phyloP scores from a whole-genome alignment of 1,284 basidiomycete genomes.

The Amylostereum areolatum region DNA sequence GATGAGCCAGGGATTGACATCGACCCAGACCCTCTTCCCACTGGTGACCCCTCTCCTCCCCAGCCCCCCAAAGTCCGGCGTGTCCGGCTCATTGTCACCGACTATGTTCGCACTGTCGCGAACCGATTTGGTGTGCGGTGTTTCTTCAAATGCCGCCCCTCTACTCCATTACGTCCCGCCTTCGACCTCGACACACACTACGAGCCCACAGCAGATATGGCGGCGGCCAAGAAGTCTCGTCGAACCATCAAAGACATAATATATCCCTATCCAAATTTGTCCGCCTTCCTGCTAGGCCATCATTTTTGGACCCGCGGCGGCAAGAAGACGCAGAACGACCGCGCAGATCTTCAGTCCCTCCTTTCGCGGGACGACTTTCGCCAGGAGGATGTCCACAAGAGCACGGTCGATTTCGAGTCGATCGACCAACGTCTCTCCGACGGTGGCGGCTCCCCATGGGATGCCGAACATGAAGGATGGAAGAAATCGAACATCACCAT shows the following conservation, averaged over 20 bases:
- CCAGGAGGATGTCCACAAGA: constrained; percentile 1
- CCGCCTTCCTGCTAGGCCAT: constrained; percentile 8
- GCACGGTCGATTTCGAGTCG: constrained; percentile 1
- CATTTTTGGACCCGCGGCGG: constrained; percentile 9
- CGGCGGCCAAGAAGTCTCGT: too few species aligned
- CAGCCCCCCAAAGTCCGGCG: neutral
- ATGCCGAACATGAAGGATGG: constrained; percentile 8
- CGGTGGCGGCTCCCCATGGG: neutral
- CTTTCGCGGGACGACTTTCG: constrained; percentile 6
- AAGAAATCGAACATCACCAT: constrained; percentile 11
- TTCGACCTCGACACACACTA: constrained; percentile 2
- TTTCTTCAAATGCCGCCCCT: constrained; percentile 8
- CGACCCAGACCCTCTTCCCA: neutral
- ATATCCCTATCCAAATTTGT: constrained; percentile 16
- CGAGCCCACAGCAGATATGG: neutral
- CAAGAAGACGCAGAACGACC: constrained; percentile 12
- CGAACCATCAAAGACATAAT: constrained; percentile 13
- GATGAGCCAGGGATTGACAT: neutral
- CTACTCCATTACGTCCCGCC: neutral
- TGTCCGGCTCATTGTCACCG: neutral
- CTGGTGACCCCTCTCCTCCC: neutral
- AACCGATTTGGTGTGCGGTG: constrained; percentile 7
- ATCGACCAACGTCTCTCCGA: constrained; percentile 2
- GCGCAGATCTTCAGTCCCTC: constrained; percentile 7
- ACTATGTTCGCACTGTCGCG: neutral